Conservation (phyloP, 208 protist species). For the Novymonas esmeraldas region DNA sequence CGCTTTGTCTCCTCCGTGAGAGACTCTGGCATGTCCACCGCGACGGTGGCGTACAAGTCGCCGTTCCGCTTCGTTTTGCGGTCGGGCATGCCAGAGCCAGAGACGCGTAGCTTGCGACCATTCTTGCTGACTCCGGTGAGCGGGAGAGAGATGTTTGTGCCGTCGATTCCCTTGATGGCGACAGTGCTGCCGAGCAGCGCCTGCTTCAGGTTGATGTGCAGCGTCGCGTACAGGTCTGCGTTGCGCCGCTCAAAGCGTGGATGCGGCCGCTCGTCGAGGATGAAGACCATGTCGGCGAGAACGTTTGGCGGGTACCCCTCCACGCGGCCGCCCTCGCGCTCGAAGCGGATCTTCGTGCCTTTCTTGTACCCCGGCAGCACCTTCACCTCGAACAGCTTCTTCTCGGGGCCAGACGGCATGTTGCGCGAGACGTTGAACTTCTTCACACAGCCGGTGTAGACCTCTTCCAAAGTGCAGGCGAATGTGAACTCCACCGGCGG, state of each 20-base stretch:
- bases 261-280: slow-evolving; percentile 95
- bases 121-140: slow-evolving; percentile 79
- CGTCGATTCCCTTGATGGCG: slow-evolving; percentile 70
- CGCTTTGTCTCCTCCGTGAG: slow-evolving; percentile 77
- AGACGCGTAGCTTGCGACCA: slow-evolving; percentile 74
- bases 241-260: slow-evolving; percentile 87
- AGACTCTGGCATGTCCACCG: slow-evolving; percentile 79
- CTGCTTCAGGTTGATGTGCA: slow-evolving; percentile 85
- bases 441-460: slow-evolving; percentile 96
- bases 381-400: slow-evolving; percentile 93
- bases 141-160: slow-evolving; percentile 47
- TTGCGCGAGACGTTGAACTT: slow-evolving; percentile 94
- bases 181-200: slow-evolving; percentile 83
- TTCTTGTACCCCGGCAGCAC: slow-evolving; percentile 96
- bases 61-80: slow-evolving; percentile 72
- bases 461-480: slow-evolving; percentile 95
- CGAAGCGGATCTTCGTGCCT: slow-evolving; percentile 97
- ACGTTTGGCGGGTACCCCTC: slow-evolving; percentile 88
- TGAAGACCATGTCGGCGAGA: slow-evolving; percentile 96
- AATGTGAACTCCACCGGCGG: slow-evolving; percentile 92
- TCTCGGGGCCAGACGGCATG: slow-evolving; percentile 70
- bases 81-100: slow-evolving; percentile 73
- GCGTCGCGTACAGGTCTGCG: slow-evolving; percentile 81
- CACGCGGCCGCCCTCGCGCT: slow-evolving; percentile 81
- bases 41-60: slow-evolving; percentile 77